phyloP scores from a whole-genome alignment of 2,329 filamentous ascomycete species.

The Alternaria dauci region DNA sequence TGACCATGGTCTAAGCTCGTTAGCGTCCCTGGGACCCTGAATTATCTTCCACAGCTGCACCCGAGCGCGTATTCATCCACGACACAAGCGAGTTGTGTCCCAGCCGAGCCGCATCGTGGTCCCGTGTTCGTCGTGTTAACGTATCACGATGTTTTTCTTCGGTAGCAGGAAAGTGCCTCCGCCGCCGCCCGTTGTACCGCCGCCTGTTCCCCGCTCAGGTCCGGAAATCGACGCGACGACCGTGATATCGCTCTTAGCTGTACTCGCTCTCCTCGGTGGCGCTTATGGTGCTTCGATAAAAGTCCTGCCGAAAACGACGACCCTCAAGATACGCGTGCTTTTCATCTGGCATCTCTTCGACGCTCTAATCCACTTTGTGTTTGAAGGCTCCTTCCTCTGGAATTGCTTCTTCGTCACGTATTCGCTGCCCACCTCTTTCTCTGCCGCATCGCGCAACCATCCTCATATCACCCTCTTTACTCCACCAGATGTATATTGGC shows the following conservation, averaged over 20 bases:
- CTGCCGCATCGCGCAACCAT: slow-evolving; percentile 36
- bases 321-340: slow-evolving; percentile 72
- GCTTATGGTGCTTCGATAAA: slow-evolving; percentile 60
- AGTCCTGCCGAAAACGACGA: slow-evolving; percentile 63
- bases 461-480: slow-evolving; percentile 52
- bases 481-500: slow-evolving; percentile 61
- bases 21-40: slow-evolving; percentile 30
- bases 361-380: slow-evolving; percentile 86
- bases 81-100: slow-evolving; percentile 14
- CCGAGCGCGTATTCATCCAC: slow-evolving; percentile 17
- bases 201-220: slow-evolving; percentile 61
- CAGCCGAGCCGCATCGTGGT: slow-evolving; percentile 15
- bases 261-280: slow-evolving; percentile 62
- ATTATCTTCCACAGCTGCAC: slow-evolving; percentile 14
- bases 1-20: slow-evolving; percentile 24
- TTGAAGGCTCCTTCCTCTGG: slow-evolving; percentile 92
- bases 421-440: slow-evolving; percentile 52
- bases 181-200: slow-evolving; percentile 64
- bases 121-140: slow-evolving; percentile 4
- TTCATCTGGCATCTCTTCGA: slow-evolving; percentile 97
- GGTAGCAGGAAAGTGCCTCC: slow-evolving; percentile 51
- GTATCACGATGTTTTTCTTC: slow-evolving; percentile 30
- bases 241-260: slow-evolving; percentile 62
- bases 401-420: slow-evolving; percentile 84
- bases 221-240: slow-evolving; percentile 60